Evolutionary conservation across 2,329 filamentous ascomycete species (phyloP).

Genomic region (Paecilomyces sp.): DNA sequence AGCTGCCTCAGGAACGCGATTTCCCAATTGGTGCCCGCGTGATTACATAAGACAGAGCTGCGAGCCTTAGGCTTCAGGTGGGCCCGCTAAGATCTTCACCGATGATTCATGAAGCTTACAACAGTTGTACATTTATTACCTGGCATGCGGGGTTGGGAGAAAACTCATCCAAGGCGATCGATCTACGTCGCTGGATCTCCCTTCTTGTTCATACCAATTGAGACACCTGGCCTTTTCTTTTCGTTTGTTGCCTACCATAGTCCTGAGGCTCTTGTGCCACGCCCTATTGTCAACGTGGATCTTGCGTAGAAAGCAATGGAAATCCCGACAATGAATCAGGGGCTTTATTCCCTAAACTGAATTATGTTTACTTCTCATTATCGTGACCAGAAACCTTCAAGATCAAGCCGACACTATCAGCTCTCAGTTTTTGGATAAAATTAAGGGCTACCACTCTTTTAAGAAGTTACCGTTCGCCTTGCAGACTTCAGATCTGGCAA

Average conservation of each 20-base stretch:
- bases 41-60: not conserved
- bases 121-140: not conserved
- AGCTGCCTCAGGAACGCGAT: not conserved
- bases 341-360: not conserved
- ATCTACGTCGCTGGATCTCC: not conserved
- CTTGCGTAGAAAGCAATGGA: conserved; percentile 9
- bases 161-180: not conserved
- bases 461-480: not conserved
- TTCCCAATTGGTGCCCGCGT: not conserved
- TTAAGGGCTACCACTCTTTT: not conserved
- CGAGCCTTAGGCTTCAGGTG: not conserved
- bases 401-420: not conserved
- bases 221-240: not conserved
- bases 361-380: conserved; percentile 1
- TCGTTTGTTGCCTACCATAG: not conserved
- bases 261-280: not conserved
- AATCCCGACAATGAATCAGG: conserved; percentile 1
- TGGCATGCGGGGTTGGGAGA: not conserved
- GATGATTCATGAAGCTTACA: not conserved
- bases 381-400: not conserved
- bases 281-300: conserved; percentile 1
- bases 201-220: not conserved
- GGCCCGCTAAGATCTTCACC: not conserved
- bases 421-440: not conserved
- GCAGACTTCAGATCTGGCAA: not conserved